phyloP scores from a whole-genome alignment of 2,329 filamentous ascomycete species.

The Chaetothyriales sp. region DNA sequence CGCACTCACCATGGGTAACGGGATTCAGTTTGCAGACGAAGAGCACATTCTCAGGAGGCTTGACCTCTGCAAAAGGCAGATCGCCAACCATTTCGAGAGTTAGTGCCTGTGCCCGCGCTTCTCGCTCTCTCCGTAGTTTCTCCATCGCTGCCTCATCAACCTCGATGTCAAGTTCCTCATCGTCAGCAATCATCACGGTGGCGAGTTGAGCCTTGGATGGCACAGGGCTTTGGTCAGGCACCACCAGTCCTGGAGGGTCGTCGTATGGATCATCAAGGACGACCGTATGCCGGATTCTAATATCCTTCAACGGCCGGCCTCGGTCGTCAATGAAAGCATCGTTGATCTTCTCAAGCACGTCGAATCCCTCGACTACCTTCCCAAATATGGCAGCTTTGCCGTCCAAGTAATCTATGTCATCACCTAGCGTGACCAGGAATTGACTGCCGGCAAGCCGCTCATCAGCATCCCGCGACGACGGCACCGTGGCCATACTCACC shows the following conservation, averaged over 20 bases:
- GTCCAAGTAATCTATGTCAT: conserved; percentile 79
- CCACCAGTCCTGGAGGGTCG: conserved; percentile 62
- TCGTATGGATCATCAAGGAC: conserved; percentile 84
- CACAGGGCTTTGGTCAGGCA: conserved; percentile 64
- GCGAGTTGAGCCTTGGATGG: conserved; percentile 76
- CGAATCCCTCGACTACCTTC: conserved; percentile 90
- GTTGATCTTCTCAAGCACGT: conserved; percentile 87
- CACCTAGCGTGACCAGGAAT: conserved; percentile 83
- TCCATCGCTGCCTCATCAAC: conserved; percentile 71
- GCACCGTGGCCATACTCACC: conserved; percentile 93
- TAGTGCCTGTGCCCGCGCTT: conserved; percentile 83
- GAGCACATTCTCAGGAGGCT: conserved; percentile 89
- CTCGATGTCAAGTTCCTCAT: conserved; percentile 66
- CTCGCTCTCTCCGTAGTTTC: conserved; percentile 67
- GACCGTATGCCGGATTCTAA: conserved; percentile 84
- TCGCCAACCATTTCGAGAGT: conserved; percentile 97
- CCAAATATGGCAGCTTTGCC: conserved; percentile 92
- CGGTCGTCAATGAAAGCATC: conserved; percentile 73
- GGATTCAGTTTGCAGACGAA: conserved; percentile 99
- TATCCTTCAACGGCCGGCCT: conserved; percentile 81
- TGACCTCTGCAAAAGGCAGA: conserved; percentile 91
- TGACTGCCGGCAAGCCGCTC: conserved; percentile 74
- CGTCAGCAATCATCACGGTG: conserved; percentile 81
- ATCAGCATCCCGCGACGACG: conserved; percentile 62
- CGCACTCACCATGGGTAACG: conserved; percentile 55